A percentile compares a stretch with the other conserved stretches of the same genome.
Evolutionary conservation across 2,329 filamentous ascomycete species (phyloP).

Genomic region (Biscogniauxia mediterranea): DNA sequence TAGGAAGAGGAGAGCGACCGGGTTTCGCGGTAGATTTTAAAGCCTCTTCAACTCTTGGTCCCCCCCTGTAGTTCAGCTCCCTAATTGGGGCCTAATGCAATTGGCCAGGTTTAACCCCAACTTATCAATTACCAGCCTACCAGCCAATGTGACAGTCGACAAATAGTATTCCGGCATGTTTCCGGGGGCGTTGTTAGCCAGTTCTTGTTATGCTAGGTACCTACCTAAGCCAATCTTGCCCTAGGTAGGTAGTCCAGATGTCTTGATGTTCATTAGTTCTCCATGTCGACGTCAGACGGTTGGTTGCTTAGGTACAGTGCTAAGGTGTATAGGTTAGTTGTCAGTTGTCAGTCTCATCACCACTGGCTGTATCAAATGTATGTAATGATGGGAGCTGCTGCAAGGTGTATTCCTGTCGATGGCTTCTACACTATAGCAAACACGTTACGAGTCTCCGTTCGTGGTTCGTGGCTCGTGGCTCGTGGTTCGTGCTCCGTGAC

Average conservation of each 20-base stretch:
- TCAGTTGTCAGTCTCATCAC: not conserved
- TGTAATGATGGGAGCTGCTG: slow-evolving; percentile 11
- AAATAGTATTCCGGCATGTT: not conserved
- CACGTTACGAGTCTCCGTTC: slow-evolving; percentile 19
- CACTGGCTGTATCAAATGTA: slow-evolving; percentile 6
- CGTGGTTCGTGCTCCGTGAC: not conserved
- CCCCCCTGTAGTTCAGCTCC: slow-evolving; percentile 19
- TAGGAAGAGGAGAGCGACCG: slow-evolving; percentile 13
- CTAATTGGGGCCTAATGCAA: slow-evolving; percentile 10
- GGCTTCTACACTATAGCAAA: slow-evolving; percentile 6
- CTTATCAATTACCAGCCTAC: slow-evolving; percentile 11
- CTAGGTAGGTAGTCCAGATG: no score
- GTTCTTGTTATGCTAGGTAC: not conserved
- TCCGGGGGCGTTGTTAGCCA: no score
- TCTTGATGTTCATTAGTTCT: not conserved
- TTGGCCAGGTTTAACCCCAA: slow-evolving; percentile 15
- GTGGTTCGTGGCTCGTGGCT: not conserved
- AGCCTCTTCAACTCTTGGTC: slow-evolving; percentile 3
- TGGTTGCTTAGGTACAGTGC: no score
- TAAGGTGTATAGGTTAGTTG: no score
- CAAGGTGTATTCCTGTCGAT: slow-evolving; percentile 11
- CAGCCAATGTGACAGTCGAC: slow-evolving; percentile 1
- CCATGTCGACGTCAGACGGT: not conserved
- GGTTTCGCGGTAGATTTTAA: slow-evolving; percentile 26
- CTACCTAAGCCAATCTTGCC: no score